These are phyloP conservation scores for rapeseed (Brassica napus) DNA, from an alignment of 345 rosid species.

Conservation along the genomic window DNA sequence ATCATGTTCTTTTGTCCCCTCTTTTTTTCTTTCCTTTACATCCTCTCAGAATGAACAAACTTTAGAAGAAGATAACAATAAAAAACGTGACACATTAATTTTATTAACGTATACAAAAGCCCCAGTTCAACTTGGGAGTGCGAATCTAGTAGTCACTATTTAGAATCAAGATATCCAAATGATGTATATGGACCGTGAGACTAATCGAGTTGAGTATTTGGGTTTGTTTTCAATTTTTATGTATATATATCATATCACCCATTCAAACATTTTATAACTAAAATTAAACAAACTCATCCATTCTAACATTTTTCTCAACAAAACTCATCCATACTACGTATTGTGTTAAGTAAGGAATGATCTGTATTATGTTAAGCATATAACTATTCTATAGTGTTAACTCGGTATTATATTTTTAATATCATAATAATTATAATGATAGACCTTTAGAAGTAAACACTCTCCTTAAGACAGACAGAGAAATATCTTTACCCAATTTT, in stretches of 20 bases:
- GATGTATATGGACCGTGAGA: neutral
- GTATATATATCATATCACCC: neutral
- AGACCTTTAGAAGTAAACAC: neutral
- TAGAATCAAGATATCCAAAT: neutral
- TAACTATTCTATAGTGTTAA: neutral
- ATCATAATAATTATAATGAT: neutral
- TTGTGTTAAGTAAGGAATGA: neutral
- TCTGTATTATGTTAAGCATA: neutral
- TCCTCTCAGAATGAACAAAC: neutral
- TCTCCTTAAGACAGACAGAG: slow-evolving; percentile 2
- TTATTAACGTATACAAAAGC: neutral
- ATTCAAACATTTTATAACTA: neutral
- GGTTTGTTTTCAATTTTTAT: neutral
- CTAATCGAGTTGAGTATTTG: neutral
- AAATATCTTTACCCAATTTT: slow-evolving; percentile 8
- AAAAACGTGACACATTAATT: slow-evolving; percentile 7
- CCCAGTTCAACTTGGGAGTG: neutral
- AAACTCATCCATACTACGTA: neutral
- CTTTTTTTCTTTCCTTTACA: slow-evolving; percentile 3
- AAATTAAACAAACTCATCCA: neutral
- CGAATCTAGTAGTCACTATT: slow-evolving; percentile 15
- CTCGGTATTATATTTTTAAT: neutral
- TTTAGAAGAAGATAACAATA: neutral
- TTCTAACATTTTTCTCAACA: neutral
- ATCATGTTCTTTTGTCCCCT: slow-evolving; percentile 36